These are phyloP conservation scores for Stenocarpella maydis DNA, from an alignment of 2,329 filamentous ascomycete species.

Conservation along the genomic window DNA sequence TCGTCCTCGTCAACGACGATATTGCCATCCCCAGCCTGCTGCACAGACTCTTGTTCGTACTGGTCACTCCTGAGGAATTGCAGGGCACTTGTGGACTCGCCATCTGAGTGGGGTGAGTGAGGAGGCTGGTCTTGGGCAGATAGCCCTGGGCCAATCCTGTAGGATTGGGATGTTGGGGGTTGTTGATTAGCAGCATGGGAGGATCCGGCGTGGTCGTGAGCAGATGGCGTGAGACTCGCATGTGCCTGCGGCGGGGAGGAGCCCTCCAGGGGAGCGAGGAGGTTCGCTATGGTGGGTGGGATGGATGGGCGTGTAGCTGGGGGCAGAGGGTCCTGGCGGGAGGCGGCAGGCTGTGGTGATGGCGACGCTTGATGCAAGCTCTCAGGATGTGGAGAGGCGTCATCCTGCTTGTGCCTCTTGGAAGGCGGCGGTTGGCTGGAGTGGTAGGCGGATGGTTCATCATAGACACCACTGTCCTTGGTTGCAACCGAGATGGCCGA, in stretches of 20 bases:
- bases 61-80: background rate
- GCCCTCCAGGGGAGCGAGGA: conserved; percentile 16
- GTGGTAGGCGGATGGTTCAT: conserved; percentile 3
- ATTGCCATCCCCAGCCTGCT: conserved; percentile 41
- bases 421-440: background rate
- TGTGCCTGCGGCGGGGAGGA: background rate
- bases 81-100: background rate
- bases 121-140: background rate
- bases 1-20: conserved; percentile 42
- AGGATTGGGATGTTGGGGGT: background rate
- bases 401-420: conserved; percentile 8
- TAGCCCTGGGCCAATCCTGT: background rate
- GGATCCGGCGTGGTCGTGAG: background rate
- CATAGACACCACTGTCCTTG: conserved; percentile 24
- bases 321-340: conserved; percentile 8
- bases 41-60: conserved; percentile 38
- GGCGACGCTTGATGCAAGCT: background rate
- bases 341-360: background rate
- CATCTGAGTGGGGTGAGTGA: background rate
- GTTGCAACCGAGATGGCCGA: conserved; percentile 36
- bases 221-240: background rate
- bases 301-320: conserved; percentile 13
- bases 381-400: background rate
- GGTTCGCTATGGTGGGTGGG: conserved; percentile 7
- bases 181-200: background rate